Evolutionary conservation across 106 monocot species (phyloP).

Genomic region (Acanthochlamys bracteata): DNA sequence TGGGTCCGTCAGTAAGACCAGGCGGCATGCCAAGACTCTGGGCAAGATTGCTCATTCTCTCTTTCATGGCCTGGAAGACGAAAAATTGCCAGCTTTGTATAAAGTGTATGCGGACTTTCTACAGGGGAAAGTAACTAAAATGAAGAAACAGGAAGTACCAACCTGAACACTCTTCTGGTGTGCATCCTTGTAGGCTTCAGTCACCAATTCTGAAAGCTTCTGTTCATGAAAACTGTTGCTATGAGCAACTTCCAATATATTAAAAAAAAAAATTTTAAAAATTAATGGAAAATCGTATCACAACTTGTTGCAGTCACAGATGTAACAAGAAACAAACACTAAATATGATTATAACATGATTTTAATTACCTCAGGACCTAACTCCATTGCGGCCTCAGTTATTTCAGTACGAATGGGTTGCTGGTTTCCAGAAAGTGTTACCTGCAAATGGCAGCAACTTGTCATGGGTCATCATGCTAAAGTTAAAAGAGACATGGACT

Average conservation of each 20-base stretch:
- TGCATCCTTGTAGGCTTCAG: conserved; percentile 93
- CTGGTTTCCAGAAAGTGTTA: conserved; percentile 96
- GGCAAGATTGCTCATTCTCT: conserved; percentile 96
- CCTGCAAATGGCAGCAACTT: conserved; percentile 31
- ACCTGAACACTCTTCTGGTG: conserved; percentile 91
- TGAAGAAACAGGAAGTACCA: neutral
- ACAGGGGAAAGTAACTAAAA: neutral
- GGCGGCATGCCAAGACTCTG: conserved; percentile 98
- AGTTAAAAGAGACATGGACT: too few species aligned
- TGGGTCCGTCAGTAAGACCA: conserved; percentile 39
- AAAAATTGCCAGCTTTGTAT: neutral
- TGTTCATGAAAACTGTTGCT: conserved; percentile 13
- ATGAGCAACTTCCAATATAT: neutral
- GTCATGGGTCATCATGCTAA: neutral
- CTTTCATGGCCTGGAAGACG: conserved; percentile 83
- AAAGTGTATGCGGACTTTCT: neutral
- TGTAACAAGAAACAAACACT: neutral
- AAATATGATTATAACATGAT: neutral
- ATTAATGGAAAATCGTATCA: too few species aligned
- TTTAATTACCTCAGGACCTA: conserved; percentile 66
- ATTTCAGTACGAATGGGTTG: conserved; percentile 92
- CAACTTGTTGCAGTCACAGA: neutral
- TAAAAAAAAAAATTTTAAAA: too few species aligned
- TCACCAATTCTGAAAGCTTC: conserved; percentile 88
- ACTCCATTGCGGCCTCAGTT: conserved; percentile 95